phyloP scores from a whole-genome alignment of 306 rosid genomes.

The Comarum palustre region DNA sequence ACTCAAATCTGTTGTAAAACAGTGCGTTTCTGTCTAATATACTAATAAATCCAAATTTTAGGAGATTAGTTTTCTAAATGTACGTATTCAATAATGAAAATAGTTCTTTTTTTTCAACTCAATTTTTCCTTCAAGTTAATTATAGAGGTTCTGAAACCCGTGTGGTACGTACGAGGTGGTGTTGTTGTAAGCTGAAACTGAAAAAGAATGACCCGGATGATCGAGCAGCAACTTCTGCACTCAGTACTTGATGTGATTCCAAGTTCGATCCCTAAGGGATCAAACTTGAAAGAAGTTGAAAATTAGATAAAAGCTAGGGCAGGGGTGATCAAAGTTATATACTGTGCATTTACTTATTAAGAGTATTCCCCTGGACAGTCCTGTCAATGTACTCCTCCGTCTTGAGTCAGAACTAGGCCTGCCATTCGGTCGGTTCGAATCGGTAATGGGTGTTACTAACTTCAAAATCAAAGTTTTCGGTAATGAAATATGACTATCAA shows the following conservation, averaged over 20 bases:
- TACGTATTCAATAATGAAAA: too few relatives aligned
- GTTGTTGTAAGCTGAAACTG: neutral
- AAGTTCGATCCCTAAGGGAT: neutral
- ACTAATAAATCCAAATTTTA: neutral
- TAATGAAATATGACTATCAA: too few relatives aligned
- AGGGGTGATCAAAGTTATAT: neutral
- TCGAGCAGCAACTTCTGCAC: neutral
- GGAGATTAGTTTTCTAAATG: neutral
- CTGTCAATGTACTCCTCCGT: too few relatives aligned
- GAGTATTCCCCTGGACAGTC: too few relatives aligned
- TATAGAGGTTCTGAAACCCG: too few relatives aligned
- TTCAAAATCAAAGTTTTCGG: too few relatives aligned
- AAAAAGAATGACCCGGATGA: neutral
- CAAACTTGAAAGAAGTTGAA: neutral
- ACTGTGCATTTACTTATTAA: neutral
- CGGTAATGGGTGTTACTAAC: too few relatives aligned
- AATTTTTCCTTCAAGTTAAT: neutral
- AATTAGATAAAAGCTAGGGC: neutral
- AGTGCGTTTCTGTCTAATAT: neutral
- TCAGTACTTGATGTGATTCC: neutral
- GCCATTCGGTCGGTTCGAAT: too few relatives aligned
- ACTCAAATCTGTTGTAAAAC: neutral
- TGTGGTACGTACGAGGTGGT: too few relatives aligned
- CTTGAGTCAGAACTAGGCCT: too few relatives aligned
- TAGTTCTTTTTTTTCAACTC: neutral